Conservation (phyloP, 73 alveolate genomes). For the Tetrahymena malaccensis region DNA sequence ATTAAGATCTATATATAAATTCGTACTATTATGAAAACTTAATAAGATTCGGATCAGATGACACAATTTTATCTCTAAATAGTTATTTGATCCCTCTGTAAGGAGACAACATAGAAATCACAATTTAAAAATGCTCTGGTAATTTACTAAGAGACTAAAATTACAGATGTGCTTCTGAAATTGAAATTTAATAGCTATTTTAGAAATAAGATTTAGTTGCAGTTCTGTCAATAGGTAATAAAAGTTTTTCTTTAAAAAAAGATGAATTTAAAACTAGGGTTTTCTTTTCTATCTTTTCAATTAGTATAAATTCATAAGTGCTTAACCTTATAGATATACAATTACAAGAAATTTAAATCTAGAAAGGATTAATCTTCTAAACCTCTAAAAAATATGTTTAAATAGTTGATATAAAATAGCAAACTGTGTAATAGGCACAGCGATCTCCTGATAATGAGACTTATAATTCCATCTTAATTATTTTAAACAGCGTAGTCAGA, state of each 20-base stretch:
- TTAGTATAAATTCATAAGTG: too few relatives aligned
- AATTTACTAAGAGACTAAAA: not conserved
- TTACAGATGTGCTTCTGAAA: not conserved
- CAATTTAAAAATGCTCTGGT: not conserved
- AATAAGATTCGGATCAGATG: not conserved
- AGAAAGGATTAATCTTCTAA: not conserved
- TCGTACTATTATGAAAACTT: not conserved
- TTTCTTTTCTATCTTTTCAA: not conserved
- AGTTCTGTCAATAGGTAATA: not conserved
- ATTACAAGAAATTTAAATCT: too few relatives aligned
- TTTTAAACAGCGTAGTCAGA: not conserved
- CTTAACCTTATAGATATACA: not conserved
- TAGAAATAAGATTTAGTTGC: not conserved
- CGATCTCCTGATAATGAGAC: not conserved
- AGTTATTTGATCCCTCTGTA: not conserved
- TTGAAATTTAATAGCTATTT: not conserved
- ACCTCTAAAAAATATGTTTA: not conserved
- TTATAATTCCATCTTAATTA: too few relatives aligned
- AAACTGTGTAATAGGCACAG: too few relatives aligned
- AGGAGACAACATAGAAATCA: not conserved
- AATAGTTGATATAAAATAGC: not conserved
- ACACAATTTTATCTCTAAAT: not conserved
- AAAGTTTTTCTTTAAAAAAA: not conserved
- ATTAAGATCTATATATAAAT: too few relatives aligned
- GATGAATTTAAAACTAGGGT: not conserved